Evolutionary conservation across 176 grass and related monocot species (phyloP), one percentile per base, ranked within the genome.

Genomic region (Alopecurus myosuroides): DNA sequence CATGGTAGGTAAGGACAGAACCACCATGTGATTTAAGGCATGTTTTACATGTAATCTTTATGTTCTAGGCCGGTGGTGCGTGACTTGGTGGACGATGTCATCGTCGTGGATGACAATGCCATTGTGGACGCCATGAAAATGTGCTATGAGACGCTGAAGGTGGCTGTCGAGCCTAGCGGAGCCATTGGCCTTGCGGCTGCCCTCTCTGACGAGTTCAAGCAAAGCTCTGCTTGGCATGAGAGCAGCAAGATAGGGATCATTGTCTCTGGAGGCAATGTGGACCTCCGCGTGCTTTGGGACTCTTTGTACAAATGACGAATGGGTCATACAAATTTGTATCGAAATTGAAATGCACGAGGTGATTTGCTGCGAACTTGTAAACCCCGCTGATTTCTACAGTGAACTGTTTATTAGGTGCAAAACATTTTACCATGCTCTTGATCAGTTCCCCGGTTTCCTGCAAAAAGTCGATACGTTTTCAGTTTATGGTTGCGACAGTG

Each of bases 81-180:
- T 35, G 93, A 98, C 81, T 90, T 95, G 70, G 93, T 98, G 72
- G 93, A 95, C 20, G 93, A 88, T 48, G 85, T 98, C 70, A 95
- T 95, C 20, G 86, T 92, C 2, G 95, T 98, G n/a, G 93, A 86
- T 62, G 95, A 98, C 35, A 82, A 45, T 17, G 91, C 88, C 17
- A 95, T 98, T 31, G 86, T 95, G 33, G 88, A 95, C 5, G 95
- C 95, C 50, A 98, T 93, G 95, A 91, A 79, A 88, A 85, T 95
- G 89, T 95, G 93, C 67, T 98, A 95, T 1, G 91, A 95, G 87
- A 91, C 93, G 57, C 80, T 98, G 50, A 98, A 98, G 82, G 85
- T 98, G 66, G 91, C 87, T 2, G 93, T 98, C 61, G 95, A 95
- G 68, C 93, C 95, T 20, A 95, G 91, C 20, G 93, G 93, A 0